phyloP scores from a whole-genome alignment of 257 asterid species.

The Prunella vulgaris region DNA sequence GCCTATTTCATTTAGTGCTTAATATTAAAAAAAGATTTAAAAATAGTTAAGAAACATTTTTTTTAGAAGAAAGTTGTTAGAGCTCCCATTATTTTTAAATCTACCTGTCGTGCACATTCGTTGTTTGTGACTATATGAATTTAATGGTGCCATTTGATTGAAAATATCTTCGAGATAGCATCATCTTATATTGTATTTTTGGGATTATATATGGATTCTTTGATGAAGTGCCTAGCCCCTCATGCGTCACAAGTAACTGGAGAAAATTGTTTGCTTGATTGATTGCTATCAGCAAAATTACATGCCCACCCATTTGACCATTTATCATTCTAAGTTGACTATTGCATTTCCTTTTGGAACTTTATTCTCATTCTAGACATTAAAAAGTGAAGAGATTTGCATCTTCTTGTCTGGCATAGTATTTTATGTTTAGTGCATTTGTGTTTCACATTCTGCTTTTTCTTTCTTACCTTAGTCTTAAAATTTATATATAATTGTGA shows the following conservation, averaged over 20 bases:
- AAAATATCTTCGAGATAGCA: not conserved
- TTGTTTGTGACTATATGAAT: constrained; percentile 1
- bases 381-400: too few species aligned
- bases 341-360: too few species aligned
- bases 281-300: too few species aligned
- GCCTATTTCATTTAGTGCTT: not conserved
- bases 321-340: too few species aligned
- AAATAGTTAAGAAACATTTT: not conserved
- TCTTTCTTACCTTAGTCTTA: not conserved
- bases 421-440: too few species aligned
- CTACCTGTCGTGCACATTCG: not conserved
- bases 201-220: not conserved
- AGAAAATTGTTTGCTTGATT: too few species aligned
- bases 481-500: too few species aligned
- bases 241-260: too few species aligned
- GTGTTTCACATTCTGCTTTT: too few species aligned
- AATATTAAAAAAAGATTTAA: not conserved
- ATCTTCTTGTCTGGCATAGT: too few species aligned
- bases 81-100: constrained; percentile 1
- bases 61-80: not conserved
- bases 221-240: not conserved
- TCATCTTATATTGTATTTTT: not conserved
- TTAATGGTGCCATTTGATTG: constrained; percentile 3
- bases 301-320: too few species aligned
- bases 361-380: too few species aligned